phyloP scores from a whole-genome alignment of 768 basidiomycete genomes.

The Collybia mongolica region DNA sequence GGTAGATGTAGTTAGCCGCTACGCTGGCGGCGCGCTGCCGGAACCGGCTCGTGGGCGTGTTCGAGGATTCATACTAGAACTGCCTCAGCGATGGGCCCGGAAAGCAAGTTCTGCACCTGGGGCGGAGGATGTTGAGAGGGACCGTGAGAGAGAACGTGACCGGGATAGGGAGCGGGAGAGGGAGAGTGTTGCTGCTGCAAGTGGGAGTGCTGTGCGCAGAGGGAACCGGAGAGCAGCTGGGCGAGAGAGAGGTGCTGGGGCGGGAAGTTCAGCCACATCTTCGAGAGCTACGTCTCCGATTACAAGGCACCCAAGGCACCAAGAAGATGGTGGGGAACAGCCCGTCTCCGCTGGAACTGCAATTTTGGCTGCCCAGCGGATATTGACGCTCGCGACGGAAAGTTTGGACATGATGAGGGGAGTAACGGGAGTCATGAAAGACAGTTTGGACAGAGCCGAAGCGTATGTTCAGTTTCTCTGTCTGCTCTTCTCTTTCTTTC shows the following conservation, averaged over 20 bases:
- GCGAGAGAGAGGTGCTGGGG: slow-evolving; percentile 38
- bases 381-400: slow-evolving; percentile 84
- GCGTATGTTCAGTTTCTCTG: slow-evolving; percentile 48
- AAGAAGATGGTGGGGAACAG: slow-evolving; percentile 12
- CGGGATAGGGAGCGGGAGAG: slow-evolving; percentile 15
- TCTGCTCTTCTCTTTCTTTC: not conserved
- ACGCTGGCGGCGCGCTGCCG: slow-evolving; percentile 83
- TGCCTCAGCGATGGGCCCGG: slow-evolving; percentile 81
- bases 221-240: slow-evolving; percentile 30
- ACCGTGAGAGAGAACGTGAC: slow-evolving; percentile 19
- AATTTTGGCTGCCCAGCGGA: slow-evolving; percentile 73
- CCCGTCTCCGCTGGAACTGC: slow-evolving; percentile 51
- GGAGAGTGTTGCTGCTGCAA: slow-evolving; percentile 30
- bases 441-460: slow-evolving; percentile 85
- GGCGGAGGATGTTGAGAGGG: slow-evolving; percentile 16
- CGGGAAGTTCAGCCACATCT: slow-evolving; percentile 23
- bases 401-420: slow-evolving; percentile 91
- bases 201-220: slow-evolving; percentile 28
- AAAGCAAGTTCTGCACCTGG: slow-evolving; percentile 28
- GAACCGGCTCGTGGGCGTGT: slow-evolving; percentile 79
- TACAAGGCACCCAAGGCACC: slow-evolving; percentile 16
- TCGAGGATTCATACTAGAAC: slow-evolving; percentile 69
- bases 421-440: slow-evolving; percentile 85
- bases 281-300: slow-evolving; percentile 25
- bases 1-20: slow-evolving; percentile 82